These are phyloP conservation scores for Cetraspora pellucida DNA, from an alignment of 192 early-diverging fungal genomes.

Conservation along the genomic window DNA sequence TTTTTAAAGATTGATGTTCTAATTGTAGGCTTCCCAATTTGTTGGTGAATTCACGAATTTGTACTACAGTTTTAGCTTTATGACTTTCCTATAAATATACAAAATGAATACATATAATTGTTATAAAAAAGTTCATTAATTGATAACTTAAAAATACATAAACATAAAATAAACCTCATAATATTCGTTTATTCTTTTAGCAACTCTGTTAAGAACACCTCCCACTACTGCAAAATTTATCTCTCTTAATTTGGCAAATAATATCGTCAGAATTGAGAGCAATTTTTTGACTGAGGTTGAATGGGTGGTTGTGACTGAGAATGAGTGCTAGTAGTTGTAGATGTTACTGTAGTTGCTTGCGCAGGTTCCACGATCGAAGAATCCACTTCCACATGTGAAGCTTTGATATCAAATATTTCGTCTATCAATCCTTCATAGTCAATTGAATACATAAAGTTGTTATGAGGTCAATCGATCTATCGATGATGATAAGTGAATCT, in stretches of 20 bases:
- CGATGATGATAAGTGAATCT: constrained; percentile 88
- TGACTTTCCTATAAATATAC: constrained; percentile 66
- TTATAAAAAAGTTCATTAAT: not conserved
- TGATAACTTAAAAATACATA: not conserved
- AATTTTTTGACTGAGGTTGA: constrained; percentile 58
- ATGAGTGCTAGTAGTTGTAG: constrained; percentile 34
- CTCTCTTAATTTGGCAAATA: constrained; percentile 82
- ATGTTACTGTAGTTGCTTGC: constrained; percentile 38
- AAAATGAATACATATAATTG: not conserved
- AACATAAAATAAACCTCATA: constrained; percentile 64
- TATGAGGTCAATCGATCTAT: constrained; percentile 85
- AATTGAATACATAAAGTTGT: constrained; percentile 94
- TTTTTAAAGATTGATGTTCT: constrained; percentile 82
- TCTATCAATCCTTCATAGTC: constrained; percentile 98
- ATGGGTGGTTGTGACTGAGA: constrained; percentile 25
- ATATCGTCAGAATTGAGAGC: constrained; percentile 78
- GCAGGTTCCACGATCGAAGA: constrained; percentile 56
- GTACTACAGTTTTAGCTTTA: constrained; percentile 84
- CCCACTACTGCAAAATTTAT: constrained; percentile 93
- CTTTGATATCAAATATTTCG: constrained; percentile 84
- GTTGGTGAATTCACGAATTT: constrained; percentile 92
- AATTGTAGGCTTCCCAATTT: constrained; percentile 79
- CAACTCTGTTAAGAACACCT: constrained; percentile 77
- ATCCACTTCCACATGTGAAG: constrained; percentile 76
- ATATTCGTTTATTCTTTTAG: constrained; percentile 81